Base-by-base conservation (phyloP, 345 rosid species). In the Ceriops decandra region DNA sequence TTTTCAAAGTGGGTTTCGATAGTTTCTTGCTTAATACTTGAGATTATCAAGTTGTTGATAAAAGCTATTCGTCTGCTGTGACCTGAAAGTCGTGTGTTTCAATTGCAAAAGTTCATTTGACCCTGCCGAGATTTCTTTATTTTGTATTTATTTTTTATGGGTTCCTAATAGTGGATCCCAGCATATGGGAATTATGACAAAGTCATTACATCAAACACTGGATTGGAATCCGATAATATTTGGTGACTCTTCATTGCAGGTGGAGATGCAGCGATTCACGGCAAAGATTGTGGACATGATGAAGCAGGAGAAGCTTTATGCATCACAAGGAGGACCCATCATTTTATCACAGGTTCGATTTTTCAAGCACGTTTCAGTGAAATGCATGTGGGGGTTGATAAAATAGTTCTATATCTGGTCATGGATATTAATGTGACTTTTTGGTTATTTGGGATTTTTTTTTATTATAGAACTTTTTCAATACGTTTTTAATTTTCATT, bases 271-370 rank as follows among this genome's bases (percentile, higher is more conserved):
- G 87, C 75, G 88, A 51, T 93, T 93, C 67, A 91, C 97, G 1
- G 81, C 91, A 26, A 91, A 88, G 82, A 91, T 95, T 72, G 97
- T 95, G 73, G 85, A 86, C 68, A 68, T 91, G 81, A 89, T 95
- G 97, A 91, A 89, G 84, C 85, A 85, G 69, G 91, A 95, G 75
- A 88, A 90, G 30, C 87, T 95, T 16, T 95, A 85, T 85, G 95
- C 97, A 49, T 88, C 99, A 67, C 93, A 95, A 77, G 97, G 99
- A 68, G 97, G 97, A 26, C 97, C 99, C 57, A 95, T 95, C 64
- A 88, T 95, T 68, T 77, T 95, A 61, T 95, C 99, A 7, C 97
- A 95, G 97, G 98, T 89, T 69, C 68, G 42, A 51, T 30, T 53
- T 68, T 60, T 7, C 59, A 15, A 27, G 31, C 59, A 16, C 28